A percentile compares a stretch with the other conserved stretches of the same genome.
Evolutionary conservation across 2,329 filamentous ascomycete species (phyloP).

Genomic region (Calonectria pseudoturangicola): DNA sequence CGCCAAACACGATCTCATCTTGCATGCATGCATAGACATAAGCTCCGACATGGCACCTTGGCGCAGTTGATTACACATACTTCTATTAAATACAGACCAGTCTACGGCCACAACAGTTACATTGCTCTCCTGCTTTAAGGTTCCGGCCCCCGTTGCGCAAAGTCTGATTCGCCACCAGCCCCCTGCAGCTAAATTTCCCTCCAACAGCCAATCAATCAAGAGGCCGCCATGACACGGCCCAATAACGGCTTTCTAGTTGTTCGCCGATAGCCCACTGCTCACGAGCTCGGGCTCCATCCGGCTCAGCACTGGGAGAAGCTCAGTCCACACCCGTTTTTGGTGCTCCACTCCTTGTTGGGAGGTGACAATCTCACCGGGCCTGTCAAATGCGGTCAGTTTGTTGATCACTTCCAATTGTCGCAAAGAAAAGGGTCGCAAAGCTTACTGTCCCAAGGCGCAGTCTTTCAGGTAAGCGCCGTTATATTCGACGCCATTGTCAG

Average conservation of each 20-base stretch:
- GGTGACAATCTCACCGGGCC: conserved; percentile 10
- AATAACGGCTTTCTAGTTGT: background rate
- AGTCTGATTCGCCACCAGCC: background rate
- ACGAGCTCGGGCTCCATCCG: conserved; percentile 13
- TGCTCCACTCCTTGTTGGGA: conserved; percentile 7
- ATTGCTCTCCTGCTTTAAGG: background rate
- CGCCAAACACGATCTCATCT: conserved; percentile 14
- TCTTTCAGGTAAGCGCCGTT: conserved; percentile 18
- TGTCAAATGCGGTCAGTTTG: conserved; percentile 17
- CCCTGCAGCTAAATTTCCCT: background rate
- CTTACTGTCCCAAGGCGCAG: conserved; percentile 18
- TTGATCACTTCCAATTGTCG: conserved; percentile 10
- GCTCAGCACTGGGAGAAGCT: conserved; percentile 1
- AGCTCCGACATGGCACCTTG: background rate
- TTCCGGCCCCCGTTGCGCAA: background rate
- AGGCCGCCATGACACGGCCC: background rate
- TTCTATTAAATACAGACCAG: no score
- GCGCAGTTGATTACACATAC: background rate
- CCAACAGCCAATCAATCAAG: background rate
- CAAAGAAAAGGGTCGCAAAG: background rate
- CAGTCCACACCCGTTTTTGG: conserved; percentile 16
- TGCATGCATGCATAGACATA: background rate
- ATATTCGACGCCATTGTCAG: conserved; percentile 1
- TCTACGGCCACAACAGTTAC: background rate
- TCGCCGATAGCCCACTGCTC: background rate